Base-by-base conservation (phyloP, 176 grass and related monocot species). In the Aegilops sharonensis region DNA sequence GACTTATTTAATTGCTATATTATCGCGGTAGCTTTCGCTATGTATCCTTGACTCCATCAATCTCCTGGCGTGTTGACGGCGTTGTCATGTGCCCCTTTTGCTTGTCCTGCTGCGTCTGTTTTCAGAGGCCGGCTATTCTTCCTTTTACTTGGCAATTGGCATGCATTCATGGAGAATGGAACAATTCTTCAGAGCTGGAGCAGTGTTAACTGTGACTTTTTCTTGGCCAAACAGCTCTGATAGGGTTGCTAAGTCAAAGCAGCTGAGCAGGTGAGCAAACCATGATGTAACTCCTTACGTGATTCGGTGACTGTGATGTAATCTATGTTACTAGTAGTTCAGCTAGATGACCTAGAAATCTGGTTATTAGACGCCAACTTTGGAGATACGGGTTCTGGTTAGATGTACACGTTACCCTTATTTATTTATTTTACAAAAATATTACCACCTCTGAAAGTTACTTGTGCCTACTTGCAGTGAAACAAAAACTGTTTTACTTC, bases 211-310 rank as follows among this genome's bases (percentile, higher is more conserved):
- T 17, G 35, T 30, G 81, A 54, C 52, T 10, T 83, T 36, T 25
- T 60, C 80, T 25, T 43, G 56, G 27, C 34, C 23, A 12, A 8
- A 72, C 30, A 45, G 1, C 21, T 36, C 36, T 12, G 31, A 56
- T 87, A 24, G 73, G 79, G 61, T 72, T 78, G 79, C 79, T 84
- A 37, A 85, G 85, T 90, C 85, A 80, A 36, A 79, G 72, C 75
- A 87, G 68, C 45, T 83, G 66, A 79, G 78, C 74, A 87, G 67
- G 80, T 84, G 67, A 75, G 68, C 89, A 17, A 87, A 84, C 68
- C 1, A 54, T 35, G 81, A 68, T 64, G 59, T 68, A 74, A 84
- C 35, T 75, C 37, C 8, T 9, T 79, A 32, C 40, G 81, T 84
- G 64, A 40, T 36, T 57, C 70, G 40, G 9, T 48, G 12, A 67